Evolutionary conservation across 352 stramenopile species (phyloP), one percentile per base, ranked within the genome.

Genomic region (Phytophthora pisi): DNA sequence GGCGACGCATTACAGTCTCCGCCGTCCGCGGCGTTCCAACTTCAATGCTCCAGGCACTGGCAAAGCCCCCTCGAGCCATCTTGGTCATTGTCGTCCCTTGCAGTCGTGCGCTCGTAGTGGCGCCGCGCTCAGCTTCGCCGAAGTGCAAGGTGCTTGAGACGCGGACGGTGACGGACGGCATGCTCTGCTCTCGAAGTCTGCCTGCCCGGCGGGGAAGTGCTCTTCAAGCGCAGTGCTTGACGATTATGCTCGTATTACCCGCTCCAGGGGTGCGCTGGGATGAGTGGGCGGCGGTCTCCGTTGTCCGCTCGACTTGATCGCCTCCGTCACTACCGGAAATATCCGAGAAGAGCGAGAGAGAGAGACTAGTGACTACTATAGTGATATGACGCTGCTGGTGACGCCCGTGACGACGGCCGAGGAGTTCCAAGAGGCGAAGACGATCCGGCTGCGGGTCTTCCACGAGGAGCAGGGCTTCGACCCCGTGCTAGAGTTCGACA

Each of bases 381-480:
- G 20, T 20, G 20, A 20, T 11, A 82, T 81, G 74, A 76, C 71
- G 8, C 56, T 81, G 34, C 36, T 64, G 23, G 79, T 88, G 68
- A 78, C 68, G 51, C 51, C 63, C 24, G 78, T 84, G 54, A 82
- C 57, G 26, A 82, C 76, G 16, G 63, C 72, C 0, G 68, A 77
- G 28, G 66, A 84, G 46, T 64, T 80, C 23, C 59, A 83, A 9
- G 67, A 78, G 36, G 75, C 78, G 64, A 84, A 78, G 50, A 59
- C 47, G 15, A 72, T 91, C 30, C 77, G 80, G 47, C 64, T 70
- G 61, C 45, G 74, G 10, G 80, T 91, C 40, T 91, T 91, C 61
- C 70, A 89, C 46, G 54, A 78, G 7, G 83, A 91, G 45, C 71
- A 85, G 43, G 73, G 73, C 43, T 84, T 82, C 47, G 68, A 81